Conservation (phyloP, 495 filamentous ascomycete species). For the Cudoniella acicularis region DNA sequence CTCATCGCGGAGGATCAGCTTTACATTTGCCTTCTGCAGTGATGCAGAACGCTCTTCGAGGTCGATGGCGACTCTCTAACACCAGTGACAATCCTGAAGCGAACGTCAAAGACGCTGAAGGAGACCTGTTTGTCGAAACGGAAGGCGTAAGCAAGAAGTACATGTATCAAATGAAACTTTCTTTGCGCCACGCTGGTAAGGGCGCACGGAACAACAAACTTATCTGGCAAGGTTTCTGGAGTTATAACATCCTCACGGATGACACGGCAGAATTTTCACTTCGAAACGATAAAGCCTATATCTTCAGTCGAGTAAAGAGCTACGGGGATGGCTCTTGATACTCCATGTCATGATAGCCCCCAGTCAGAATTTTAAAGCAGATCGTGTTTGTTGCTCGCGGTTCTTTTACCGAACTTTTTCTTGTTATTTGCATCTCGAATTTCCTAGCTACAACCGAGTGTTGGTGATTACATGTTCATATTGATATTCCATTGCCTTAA, state of each 20-base stretch:
- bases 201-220: slow-evolving; percentile 73
- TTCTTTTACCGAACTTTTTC: too few species aligned
- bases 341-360: too few species aligned
- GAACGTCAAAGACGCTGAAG: slow-evolving; percentile 43
- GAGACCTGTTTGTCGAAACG: slow-evolving; percentile 79
- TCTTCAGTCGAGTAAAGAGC: slow-evolving; percentile 81
- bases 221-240: slow-evolving; percentile 86
- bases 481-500: too few species aligned
- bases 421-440: too few species aligned
- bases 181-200: slow-evolving; percentile 55
- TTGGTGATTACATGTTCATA: too few species aligned
- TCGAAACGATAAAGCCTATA: slow-evolving; percentile 80
- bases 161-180: slow-evolving; percentile 73
- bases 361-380: too few species aligned
- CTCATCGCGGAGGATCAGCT: slow-evolving; percentile 27
- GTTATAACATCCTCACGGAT: slow-evolving; percentile 82
- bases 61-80: slow-evolving; percentile 29
- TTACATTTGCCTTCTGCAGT: slow-evolving; percentile 30
- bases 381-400: too few species aligned
- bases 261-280: slow-evolving; percentile 85
- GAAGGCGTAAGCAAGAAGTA: slow-evolving; percentile 74
- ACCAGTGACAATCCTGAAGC: slow-evolving; percentile 23
- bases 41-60: slow-evolving; percentile 54
- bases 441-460: too few species aligned
- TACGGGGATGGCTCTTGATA: slow-evolving; percentile 49